Conservation (phyloP, 208 protist genomes). For the Acanthamoeba royreba region DNA sequence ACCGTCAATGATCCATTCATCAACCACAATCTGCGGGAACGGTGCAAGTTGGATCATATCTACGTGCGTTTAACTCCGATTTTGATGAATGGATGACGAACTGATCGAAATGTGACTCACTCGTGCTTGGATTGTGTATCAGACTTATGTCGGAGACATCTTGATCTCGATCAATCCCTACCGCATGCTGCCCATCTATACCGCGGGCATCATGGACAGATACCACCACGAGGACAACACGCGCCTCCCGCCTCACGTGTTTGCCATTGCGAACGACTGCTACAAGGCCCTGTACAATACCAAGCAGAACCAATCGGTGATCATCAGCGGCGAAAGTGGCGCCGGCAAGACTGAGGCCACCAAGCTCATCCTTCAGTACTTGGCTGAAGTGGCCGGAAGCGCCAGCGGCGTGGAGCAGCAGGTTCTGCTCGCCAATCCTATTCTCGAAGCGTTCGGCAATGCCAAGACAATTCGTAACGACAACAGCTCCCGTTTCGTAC, state of each 20-base stretch:
- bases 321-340: slow-evolving; percentile 75
- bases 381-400: slow-evolving; percentile 48
- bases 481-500: slow-evolving; percentile 45
- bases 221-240: slow-evolving; percentile 70
- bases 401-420: slow-evolving; percentile 66
- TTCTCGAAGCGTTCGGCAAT: slow-evolving; percentile 67
- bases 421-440: slow-evolving; percentile 70
- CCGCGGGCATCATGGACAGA: slow-evolving; percentile 43
- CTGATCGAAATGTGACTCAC: not conserved
- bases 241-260: slow-evolving; percentile 65
- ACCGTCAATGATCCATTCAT: not conserved
- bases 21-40: not conserved
- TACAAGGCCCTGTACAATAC: slow-evolving; percentile 60
- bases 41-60: not conserved
- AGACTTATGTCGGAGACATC: slow-evolving; percentile 88
- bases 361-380: slow-evolving; percentile 82
- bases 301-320: slow-evolving; percentile 61
- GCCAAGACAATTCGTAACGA: slow-evolving; percentile 49
- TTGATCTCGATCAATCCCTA: slow-evolving; percentile 90
- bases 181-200: slow-evolving; percentile 73
- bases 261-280: slow-evolving; percentile 54
- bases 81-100: not conserved
- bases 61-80: not conserved
- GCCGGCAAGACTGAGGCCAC: slow-evolving; percentile 82
- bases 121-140: no score